Evolutionary conservation across 768 basidiomycete genomes (phyloP).

Genomic region (Suillus occidentalis): DNA sequence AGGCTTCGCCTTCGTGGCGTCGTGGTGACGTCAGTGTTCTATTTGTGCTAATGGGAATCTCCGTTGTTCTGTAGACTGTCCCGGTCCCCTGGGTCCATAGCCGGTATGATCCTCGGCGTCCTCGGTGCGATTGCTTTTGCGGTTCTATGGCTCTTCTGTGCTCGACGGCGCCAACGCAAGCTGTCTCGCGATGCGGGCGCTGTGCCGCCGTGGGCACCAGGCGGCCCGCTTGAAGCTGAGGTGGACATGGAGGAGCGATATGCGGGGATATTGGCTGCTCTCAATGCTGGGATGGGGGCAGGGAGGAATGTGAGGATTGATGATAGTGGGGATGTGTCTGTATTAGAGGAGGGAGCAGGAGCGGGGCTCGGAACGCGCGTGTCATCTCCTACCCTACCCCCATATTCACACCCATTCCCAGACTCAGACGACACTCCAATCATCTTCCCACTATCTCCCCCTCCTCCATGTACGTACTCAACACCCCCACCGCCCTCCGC

Average conservation of each 20-base stretch:
- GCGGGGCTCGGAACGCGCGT: constrained; percentile 8
- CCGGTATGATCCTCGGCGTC: constrained; percentile 26
- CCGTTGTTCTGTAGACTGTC: no score
- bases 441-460: no score
- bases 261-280: constrained; percentile 26
- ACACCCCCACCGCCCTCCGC: constrained; percentile 28
- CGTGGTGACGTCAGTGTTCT: no score
- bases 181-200: constrained; percentile 21
- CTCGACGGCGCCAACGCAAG: constrained; percentile 29
- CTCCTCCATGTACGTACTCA: no score
- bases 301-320: constrained; percentile 12
- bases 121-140: constrained; percentile 27
- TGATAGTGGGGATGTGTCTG: constrained; percentile 19
- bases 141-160: constrained; percentile 32
- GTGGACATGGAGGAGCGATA: constrained; percentile 29
- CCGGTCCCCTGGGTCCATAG: constrained; percentile 20
- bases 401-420: no score
- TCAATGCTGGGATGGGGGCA: constrained; percentile 18
- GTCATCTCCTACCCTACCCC: constrained; percentile 28
- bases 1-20: background rate
- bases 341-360: no score
- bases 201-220: constrained; percentile 11
- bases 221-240: constrained; percentile 25
- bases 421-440: no score
- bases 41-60: no score